Base-by-base conservation (phyloP, 176 grass and related monocot genomes). In the Elaeis guineensis region DNA sequence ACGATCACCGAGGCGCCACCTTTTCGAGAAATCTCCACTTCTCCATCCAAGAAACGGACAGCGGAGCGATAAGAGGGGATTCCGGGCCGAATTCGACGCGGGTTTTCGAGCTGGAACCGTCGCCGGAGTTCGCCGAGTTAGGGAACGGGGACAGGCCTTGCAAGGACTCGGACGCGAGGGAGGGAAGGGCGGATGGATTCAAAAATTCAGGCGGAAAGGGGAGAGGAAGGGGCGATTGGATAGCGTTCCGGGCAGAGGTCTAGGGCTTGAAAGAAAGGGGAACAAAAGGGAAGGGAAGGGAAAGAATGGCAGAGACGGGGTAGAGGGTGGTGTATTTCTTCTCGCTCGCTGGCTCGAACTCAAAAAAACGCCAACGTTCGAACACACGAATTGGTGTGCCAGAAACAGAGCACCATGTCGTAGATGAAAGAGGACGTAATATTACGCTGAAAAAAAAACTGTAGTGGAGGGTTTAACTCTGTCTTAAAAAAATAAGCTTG, bases 231-330 rank as follows among this genome's bases (percentile, higher is more conserved):
- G 54, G 19, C 49, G 49, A 63, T 65, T 76, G 58, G 77, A 66
- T 83, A 66, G 69, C 65, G 83, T 86, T 82, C 70, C 57, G 70
- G 58, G 22, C 19, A 62, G 65, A 67, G 48, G 75, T 79, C 71
- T 85, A 91, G 88, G 88, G 83, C 83, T 88, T 81, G 78, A 85
- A 85, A 56, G 58, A 63, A 66, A 59, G 29, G 29, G 29, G 4
- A 5, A 50, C 5, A 30, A 6, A 30, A 66, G 72, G 69, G 59
- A 56, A 79, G 83, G 72, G 80, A 74, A 59, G 32, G 6, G 6
- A 7, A 9, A 4, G 32, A 9, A 9, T 35, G 32, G 30, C 30
- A 4, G 32, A 48, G 80, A 23, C 1, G 23, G 23, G 23, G 23
- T 23, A 23, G 23, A 23, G 23, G 23, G 23, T 23, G 32, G 30